Conservation (phyloP, 192 early-diverging fungal genomes). For the Coemansia sp. region DNA sequence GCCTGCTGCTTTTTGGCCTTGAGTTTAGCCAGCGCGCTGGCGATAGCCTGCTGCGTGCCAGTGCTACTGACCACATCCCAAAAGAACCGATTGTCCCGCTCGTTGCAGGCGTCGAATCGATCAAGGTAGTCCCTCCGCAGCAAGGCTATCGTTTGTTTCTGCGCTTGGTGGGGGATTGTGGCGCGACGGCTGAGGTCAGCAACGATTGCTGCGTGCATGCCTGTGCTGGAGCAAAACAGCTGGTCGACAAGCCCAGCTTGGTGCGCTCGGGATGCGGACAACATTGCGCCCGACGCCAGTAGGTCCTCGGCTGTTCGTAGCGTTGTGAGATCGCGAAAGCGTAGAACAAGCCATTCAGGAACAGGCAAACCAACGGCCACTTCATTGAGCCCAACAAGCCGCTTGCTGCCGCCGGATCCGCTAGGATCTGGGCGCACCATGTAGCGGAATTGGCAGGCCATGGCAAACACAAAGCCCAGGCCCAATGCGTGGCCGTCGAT, state of each 20-base stretch:
- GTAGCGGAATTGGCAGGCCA: slow-evolving; percentile 40
- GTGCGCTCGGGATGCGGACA: slow-evolving; percentile 1
- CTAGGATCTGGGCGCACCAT: slow-evolving; percentile 13
- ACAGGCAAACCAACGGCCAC: slow-evolving; percentile 39
- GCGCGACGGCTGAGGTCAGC: slow-evolving; percentile 7
- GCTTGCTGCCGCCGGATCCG: neutral
- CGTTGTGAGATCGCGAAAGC: slow-evolving; percentile 37
- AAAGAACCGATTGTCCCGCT: slow-evolving; percentile 23
- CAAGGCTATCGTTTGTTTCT: slow-evolving; percentile 13
- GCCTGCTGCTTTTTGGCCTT: neutral
- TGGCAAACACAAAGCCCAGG: slow-evolving; percentile 36
- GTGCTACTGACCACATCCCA: slow-evolving; percentile 21
- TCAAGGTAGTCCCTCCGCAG: slow-evolving; percentile 21
- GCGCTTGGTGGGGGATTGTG: slow-evolving; percentile 11
- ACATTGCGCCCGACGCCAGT: slow-evolving; percentile 20
- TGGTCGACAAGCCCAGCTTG: slow-evolving; percentile 23
- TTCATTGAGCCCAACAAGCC: slow-evolving; percentile 43
- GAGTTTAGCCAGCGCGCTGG: slow-evolving; percentile 12
- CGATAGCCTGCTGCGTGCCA: slow-evolving; percentile 17
- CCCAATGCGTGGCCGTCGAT: slow-evolving; percentile 43
- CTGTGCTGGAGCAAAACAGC: slow-evolving; percentile 11
- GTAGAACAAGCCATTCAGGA: slow-evolving; percentile 40
- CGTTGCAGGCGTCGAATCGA: slow-evolving; percentile 21
- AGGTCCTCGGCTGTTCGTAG: slow-evolving; percentile 26
- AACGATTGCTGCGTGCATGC: slow-evolving; percentile 11